A percentile compares a stretch with the other conserved stretches of the same genome.
Conservation (phyloP, 441 rosid species). For the Biscutella auriculata region DNA sequence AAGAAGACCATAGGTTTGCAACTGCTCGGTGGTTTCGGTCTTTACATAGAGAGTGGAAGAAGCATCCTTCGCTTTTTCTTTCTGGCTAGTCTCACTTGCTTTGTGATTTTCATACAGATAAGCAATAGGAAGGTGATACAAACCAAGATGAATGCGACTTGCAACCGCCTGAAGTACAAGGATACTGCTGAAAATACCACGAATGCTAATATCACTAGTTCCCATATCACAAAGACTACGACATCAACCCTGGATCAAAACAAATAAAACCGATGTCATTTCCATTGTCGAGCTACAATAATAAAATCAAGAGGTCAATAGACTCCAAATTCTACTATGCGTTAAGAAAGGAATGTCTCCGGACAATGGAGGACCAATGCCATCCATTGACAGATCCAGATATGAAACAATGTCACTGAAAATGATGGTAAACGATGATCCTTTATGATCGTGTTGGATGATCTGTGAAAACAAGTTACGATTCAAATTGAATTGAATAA, state of each 20-base stretch:
- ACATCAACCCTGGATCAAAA: conserved; percentile 73
- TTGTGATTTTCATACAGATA: conserved; percentile 67
- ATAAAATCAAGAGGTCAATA: not conserved
- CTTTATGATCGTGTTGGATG: no score
- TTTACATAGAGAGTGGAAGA: conserved; percentile 90
- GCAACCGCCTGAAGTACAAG: conserved; percentile 62
- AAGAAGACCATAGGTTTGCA: not conserved
- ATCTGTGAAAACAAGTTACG: no score
- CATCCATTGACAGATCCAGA: not conserved
- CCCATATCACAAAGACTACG: conserved; percentile 82
- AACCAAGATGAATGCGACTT: conserved; percentile 57
- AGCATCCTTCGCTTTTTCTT: conserved; percentile 95
- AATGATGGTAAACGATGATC: not conserved
- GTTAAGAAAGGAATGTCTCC: not conserved
- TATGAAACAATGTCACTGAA: not conserved
- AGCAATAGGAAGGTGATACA: conserved; percentile 60
- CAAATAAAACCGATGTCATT: not conserved
- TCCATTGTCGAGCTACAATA: not conserved
- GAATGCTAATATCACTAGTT: conserved; percentile 68
- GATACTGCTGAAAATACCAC: conserved; percentile 87
- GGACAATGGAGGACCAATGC: not conserved
- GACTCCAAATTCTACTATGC: not conserved
- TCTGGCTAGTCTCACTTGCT: conserved; percentile 68
- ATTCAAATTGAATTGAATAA: no score
- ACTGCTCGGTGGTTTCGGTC: conserved; percentile 7